Evolutionary conservation across 2,329 filamentous ascomycete genomes (phyloP), one percentile per base, ranked within the genome.

Genomic region (Colletotrichum nymphaeae): DNA sequence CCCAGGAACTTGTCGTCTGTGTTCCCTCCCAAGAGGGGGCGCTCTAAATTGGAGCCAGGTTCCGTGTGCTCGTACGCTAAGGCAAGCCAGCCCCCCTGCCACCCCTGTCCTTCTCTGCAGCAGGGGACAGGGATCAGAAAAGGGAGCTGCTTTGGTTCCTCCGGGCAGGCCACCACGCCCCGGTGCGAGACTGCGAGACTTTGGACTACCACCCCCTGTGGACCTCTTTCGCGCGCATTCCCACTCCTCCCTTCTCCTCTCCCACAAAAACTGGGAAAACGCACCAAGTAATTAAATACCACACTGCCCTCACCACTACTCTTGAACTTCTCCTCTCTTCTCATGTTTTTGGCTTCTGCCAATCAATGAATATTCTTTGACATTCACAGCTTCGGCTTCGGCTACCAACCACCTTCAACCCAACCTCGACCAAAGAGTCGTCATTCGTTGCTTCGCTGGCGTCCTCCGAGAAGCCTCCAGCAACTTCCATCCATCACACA

Each of bases 281-380:
- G 32, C 19, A 49, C 7, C 42, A n/a, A 66, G 63, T 37, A 65
- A 74, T 73, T 73, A 74, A 74, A 74, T 67, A 74, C 56, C 24
- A 14, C 63, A 6, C 16, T 80, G 76, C 80, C 75, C 78, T 74
- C 76, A 69, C 74, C 67, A 69, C 73, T 75, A 35, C 74, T 52
- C 55, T 53, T 6, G 1, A 1, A 12, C 1, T 63, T 76, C 73
- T 75, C 74, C 78, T 77, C 67, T 74, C 77, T 75, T 76, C 78
- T 78, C 77, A 69, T 75, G 77, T 76, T 79, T 79, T 83, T 83
- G 82, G 82, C 82, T 76, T 74, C 76, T 82, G 82, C 82, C 82
- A 84, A 83, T 79, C 76, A 82, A 74, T 67, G 49, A 68, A 66
- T 76, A 59, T 59, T 70, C 67, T 75, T 66, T 69, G 74, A 62